Percentiles rank a stretch among this genome's conserved stretches.
phyloP scores from a whole-genome alignment of 192 early-diverging fungal species.

The Backusella luteola region DNA sequence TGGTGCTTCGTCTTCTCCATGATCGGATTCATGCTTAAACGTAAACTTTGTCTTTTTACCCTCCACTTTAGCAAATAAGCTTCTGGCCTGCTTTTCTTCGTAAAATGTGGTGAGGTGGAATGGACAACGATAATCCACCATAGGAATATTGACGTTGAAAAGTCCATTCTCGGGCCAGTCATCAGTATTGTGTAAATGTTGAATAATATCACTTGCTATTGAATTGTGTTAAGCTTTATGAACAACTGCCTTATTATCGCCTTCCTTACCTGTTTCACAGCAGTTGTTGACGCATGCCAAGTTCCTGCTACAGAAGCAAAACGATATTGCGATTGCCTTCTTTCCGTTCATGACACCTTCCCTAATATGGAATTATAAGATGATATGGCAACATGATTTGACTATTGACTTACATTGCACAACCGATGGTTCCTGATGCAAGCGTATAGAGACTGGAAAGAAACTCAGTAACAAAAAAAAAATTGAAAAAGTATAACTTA shows the following conservation, averaged over 20 bases:
- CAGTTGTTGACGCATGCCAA: slow-evolving; percentile 9
- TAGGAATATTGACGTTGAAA: slow-evolving; percentile 46
- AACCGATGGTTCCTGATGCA: slow-evolving; percentile 46
- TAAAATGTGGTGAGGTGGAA: slow-evolving; percentile 27
- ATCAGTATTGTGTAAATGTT: slow-evolving; percentile 15
- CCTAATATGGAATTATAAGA: not conserved
- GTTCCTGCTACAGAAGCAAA: slow-evolving; percentile 30
- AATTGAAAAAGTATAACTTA: not conserved
- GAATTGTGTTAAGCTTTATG: too few relatives aligned
- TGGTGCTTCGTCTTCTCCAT: not conserved
- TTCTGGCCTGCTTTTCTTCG: not conserved
- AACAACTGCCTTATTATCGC: too few relatives aligned
- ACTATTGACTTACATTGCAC: slow-evolving; percentile 25
- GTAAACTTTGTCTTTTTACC: not conserved
- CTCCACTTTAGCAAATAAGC: not conserved
- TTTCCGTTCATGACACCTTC: slow-evolving; percentile 38
- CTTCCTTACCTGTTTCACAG: slow-evolving; percentile 21
- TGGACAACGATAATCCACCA: slow-evolving; percentile 28
- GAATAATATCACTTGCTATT: slow-evolving; percentile 28
- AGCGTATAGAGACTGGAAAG: slow-evolving; percentile 34
- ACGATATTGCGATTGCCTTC: slow-evolving; percentile 42
- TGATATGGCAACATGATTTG: not conserved
- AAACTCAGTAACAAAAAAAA: not conserved
- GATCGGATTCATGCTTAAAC: not conserved
- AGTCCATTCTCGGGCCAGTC: slow-evolving; percentile 33